A percentile compares a stretch with the other conserved stretches of the same genome.
Conservation (phyloP, 1,284 basidiomycete genomes). For the Mycena sp. region DNA sequence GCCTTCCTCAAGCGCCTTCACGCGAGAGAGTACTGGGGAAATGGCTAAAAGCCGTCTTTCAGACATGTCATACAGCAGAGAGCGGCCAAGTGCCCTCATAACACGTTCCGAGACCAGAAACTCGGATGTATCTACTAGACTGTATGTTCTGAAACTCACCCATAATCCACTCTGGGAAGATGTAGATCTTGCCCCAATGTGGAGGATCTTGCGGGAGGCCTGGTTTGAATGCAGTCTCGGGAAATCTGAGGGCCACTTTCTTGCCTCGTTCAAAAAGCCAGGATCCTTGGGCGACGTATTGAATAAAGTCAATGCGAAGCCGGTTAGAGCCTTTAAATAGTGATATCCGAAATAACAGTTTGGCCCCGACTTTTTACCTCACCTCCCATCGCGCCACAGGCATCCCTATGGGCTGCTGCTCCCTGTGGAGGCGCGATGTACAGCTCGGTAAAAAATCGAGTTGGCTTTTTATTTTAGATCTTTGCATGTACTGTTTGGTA, state of each 20-base stretch:
- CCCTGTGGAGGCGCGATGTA: too few relatives aligned
- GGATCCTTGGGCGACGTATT: slow-evolving; percentile 18
- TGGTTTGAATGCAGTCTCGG: not conserved
- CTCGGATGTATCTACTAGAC: not conserved
- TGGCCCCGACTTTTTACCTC: too few relatives aligned
- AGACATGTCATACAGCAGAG: slow-evolving; percentile 9
- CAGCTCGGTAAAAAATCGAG: too few relatives aligned
- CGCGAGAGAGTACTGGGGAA: slow-evolving; percentile 19
- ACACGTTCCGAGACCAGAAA: too few relatives aligned
- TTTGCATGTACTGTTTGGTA: too few relatives aligned
- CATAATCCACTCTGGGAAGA: slow-evolving; percentile 24
- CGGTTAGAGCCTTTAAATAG: slow-evolving; percentile 4
- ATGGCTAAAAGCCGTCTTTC: slow-evolving; percentile 22
- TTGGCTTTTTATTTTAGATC: too few relatives aligned
- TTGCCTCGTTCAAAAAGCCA: slow-evolving; percentile 2
- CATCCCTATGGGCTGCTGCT: too few relatives aligned
- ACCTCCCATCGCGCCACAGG: too few relatives aligned
- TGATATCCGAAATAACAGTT: too few relatives aligned
- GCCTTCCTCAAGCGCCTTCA: not conserved
- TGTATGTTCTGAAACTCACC: slow-evolving; percentile 25
- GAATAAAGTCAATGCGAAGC: slow-evolving; percentile 7
- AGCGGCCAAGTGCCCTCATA: slow-evolving; percentile 14
- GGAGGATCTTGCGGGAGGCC: not conserved
- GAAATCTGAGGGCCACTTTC: not conserved
- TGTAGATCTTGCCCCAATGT: slow-evolving; percentile 9